Evolutionary conservation across 1,139 yeast species (phyloP).

Genomic region (Suhomyces taliae): DNA sequence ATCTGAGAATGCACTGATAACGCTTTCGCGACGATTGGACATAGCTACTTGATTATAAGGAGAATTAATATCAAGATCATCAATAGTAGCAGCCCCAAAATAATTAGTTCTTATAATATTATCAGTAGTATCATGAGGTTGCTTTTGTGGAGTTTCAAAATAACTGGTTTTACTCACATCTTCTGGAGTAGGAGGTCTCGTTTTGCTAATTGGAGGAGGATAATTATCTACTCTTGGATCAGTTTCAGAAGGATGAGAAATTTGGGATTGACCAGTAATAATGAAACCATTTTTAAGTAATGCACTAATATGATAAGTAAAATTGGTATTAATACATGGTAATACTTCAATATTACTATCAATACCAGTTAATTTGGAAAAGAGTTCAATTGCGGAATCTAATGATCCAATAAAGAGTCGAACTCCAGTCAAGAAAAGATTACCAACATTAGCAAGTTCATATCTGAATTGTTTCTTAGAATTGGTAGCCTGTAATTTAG

Average conservation of each 20-base stretch:
- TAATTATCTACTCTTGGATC: constrained; percentile 21
- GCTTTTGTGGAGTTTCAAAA: constrained; percentile 14
- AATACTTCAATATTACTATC: constrained; percentile 57
- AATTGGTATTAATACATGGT: constrained; percentile 83
- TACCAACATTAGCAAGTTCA: constrained; percentile 83
- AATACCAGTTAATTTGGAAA: constrained; percentile 66
- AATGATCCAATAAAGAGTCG: constrained; percentile 80
- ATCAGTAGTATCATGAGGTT: constrained; percentile 6
- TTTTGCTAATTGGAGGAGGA: constrained; percentile 39
- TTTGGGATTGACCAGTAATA: constrained; percentile 93
- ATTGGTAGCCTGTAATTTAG: constrained; percentile 44
- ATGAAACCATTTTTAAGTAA: constrained; percentile 64
- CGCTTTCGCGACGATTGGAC: constrained; percentile 7
- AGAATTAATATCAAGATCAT: constrained; percentile 11
- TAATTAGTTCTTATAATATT: constrained; percentile 15
- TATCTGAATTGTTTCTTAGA: constrained; percentile 58
- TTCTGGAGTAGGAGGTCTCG: constrained; percentile 41
- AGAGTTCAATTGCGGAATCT: constrained; percentile 79
- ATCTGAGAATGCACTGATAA: constrained; percentile 7
- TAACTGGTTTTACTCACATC: constrained; percentile 15
- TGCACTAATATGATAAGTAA: constrained; percentile 86
- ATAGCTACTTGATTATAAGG: constrained; percentile 23
- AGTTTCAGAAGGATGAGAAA: constrained; percentile 70
- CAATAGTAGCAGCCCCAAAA: constrained; percentile 17
- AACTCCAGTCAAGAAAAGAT: constrained; percentile 79